These are phyloP conservation scores for Vigna unguiculata DNA, from an alignment of 306 rosid genomes.

Conservation along the genomic window DNA sequence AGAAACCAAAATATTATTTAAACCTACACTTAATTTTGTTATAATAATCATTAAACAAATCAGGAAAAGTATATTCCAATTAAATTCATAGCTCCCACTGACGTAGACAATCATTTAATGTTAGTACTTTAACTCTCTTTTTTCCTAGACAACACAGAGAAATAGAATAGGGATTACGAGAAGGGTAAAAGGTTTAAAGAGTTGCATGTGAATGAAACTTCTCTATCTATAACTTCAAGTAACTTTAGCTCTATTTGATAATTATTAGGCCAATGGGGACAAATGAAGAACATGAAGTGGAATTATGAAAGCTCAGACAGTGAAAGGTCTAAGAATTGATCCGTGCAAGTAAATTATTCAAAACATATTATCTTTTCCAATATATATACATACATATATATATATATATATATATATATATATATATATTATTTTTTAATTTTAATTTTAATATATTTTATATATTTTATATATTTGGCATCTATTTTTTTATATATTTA, in stretches of 20 bases:
- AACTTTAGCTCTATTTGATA: background rate
- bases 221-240: background rate
- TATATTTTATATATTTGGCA: too few species aligned
- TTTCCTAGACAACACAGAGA: background rate
- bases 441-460: too few species aligned
- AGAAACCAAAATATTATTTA: too few species aligned
- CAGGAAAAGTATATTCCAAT: background rate
- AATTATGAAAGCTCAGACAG: background rate
- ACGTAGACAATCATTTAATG: background rate
- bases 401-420: too few species aligned
- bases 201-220: slow-evolving; percentile 30
- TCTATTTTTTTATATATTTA: too few species aligned
- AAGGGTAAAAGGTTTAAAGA: background rate
- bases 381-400: too few species aligned
- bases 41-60: background rate
- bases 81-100: background rate
- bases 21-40: too few species aligned
- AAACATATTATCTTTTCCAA: too few species aligned
- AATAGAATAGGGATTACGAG: background rate
- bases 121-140: background rate
- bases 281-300: background rate
- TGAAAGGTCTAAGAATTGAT: background rate
- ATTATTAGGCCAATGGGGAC: background rate
- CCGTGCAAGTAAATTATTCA: background rate
- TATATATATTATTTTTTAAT: too few species aligned